These are phyloP conservation scores for Piper longum DNA, from an alignment of 164 flowering plant genomes.

Conservation along the genomic window DNA sequence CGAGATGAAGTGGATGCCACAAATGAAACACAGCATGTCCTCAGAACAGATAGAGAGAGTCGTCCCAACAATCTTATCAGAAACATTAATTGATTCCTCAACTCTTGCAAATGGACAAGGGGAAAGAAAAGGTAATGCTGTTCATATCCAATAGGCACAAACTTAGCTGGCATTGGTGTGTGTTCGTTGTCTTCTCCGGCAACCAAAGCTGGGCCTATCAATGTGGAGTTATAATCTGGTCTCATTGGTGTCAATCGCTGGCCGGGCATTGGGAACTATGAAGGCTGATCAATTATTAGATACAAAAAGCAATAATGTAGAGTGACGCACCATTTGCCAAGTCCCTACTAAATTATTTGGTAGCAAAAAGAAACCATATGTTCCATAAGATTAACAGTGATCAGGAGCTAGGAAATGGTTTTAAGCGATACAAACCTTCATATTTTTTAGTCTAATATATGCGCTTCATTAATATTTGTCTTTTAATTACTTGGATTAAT, in stretches of 20 bases:
- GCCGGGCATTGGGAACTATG: neutral
- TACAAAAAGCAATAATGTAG: neutral
- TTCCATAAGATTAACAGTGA: too few species aligned
- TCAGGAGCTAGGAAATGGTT: neutral
- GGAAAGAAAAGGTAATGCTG: neutral
- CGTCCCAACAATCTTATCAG: neutral
- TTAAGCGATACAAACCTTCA: neutral
- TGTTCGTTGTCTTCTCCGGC: neutral
- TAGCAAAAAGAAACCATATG: neutral
- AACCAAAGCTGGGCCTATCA: neutral
- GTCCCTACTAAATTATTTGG: neutral
- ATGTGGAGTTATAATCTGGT: neutral
- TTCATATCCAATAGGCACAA: neutral
- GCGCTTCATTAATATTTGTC: too few species aligned
- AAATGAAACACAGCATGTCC: neutral
- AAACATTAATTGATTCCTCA: neutral
- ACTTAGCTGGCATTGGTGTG: neutral
- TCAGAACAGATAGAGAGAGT: neutral
- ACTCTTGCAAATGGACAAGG: neutral
- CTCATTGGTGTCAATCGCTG: neutral
- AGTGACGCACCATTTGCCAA: neutral
- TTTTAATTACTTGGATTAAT: too few species aligned
- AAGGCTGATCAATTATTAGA: neutral
- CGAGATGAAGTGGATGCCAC: neutral
- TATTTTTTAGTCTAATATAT: too few species aligned